phyloP scores from a whole-genome alignment of 2,329 filamentous ascomycete genomes.

The Botryotinia narcissicola region DNA sequence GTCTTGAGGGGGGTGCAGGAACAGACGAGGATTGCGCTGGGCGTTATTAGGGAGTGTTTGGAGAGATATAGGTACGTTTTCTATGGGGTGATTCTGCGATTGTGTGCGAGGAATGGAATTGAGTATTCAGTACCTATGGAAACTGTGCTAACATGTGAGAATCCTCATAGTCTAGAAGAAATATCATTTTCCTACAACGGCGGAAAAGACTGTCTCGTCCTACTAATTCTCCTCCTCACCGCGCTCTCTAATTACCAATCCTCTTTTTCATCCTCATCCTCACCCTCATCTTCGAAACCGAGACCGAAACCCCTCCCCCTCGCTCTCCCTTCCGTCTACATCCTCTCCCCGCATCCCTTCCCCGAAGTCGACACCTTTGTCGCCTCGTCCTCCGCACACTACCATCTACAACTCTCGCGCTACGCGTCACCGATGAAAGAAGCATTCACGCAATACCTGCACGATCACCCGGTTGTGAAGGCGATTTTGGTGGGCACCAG shows the following conservation, averaged over 20 bases:
- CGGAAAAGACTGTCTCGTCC: slow-evolving; percentile 94
- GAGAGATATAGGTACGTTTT: slow-evolving; percentile 63
- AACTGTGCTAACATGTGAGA: neutral
- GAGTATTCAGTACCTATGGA: slow-evolving; percentile 6
- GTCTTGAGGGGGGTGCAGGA: slow-evolving; percentile 53
- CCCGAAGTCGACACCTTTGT: slow-evolving; percentile 85
- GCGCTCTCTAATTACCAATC: slow-evolving; percentile 37
- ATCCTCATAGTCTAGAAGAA: slow-evolving; percentile 60
- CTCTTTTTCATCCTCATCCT: slow-evolving; percentile 38
- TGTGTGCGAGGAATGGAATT: neutral
- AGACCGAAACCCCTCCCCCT: slow-evolving; percentile 39
- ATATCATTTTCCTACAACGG: slow-evolving; percentile 95
- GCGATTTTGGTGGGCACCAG: slow-evolving; percentile 87
- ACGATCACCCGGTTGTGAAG: slow-evolving; percentile 60
- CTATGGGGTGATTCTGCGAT: neutral
- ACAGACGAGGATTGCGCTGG: slow-evolving; percentile 71
- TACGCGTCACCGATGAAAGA: slow-evolving; percentile 78
- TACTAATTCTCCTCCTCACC: slow-evolving; percentile 77
- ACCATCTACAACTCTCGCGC: slow-evolving; percentile 72
- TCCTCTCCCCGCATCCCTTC: slow-evolving; percentile 82
- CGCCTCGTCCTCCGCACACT: slow-evolving; percentile 58
- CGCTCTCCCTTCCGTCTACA: slow-evolving; percentile 77
- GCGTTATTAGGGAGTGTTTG: slow-evolving; percentile 73
- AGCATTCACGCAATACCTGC: slow-evolving; percentile 75
- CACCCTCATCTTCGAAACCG: slow-evolving; percentile 21